phyloP scores from a whole-genome alignment of 2,329 filamentous ascomycete genomes.

The Laburnicola sp. region DNA sequence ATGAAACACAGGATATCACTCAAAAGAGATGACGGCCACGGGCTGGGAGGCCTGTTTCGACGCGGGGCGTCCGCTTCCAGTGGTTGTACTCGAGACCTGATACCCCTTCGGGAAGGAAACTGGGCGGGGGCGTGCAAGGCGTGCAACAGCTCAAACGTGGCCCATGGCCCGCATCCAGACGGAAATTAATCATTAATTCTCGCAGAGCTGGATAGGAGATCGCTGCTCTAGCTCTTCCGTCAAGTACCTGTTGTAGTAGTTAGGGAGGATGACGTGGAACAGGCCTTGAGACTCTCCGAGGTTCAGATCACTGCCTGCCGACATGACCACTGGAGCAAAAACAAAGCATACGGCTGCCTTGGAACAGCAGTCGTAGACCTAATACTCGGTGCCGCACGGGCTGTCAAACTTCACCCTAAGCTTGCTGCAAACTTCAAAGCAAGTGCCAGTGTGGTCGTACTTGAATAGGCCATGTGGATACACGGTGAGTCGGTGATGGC shows the following conservation, averaged over 20 bases:
- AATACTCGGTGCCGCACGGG: background rate
- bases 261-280: background rate
- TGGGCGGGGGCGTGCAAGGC: slow-evolving; percentile 4
- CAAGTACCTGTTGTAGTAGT: background rate
- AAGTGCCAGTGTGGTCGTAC: background rate
- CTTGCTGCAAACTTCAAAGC: slow-evolving; percentile 4
- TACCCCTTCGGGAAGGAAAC: slow-evolving; percentile 13
- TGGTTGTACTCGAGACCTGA: slow-evolving; percentile 8
- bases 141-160: slow-evolving; percentile 17
- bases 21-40: slow-evolving; percentile 5
- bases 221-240: background rate
- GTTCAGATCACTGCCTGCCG: background rate
- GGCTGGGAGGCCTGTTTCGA: slow-evolving; percentile 11
- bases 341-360: slow-evolving; percentile 1
- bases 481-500: slow-evolving; percentile 1
- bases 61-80: slow-evolving; percentile 18
- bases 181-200: slow-evolving; percentile 14
- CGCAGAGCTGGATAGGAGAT: background rate
- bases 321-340: background rate
- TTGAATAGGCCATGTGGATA: background rate
- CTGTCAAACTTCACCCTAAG: background rate
- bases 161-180: slow-evolving; percentile 11
- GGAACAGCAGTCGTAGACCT: background rate
- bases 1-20: slow-evolving; percentile 2
- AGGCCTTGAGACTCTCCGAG: background rate